Base-by-base conservation (phyloP, 2,329 filamentous ascomycete genomes). In the Eutypa lata region DNA sequence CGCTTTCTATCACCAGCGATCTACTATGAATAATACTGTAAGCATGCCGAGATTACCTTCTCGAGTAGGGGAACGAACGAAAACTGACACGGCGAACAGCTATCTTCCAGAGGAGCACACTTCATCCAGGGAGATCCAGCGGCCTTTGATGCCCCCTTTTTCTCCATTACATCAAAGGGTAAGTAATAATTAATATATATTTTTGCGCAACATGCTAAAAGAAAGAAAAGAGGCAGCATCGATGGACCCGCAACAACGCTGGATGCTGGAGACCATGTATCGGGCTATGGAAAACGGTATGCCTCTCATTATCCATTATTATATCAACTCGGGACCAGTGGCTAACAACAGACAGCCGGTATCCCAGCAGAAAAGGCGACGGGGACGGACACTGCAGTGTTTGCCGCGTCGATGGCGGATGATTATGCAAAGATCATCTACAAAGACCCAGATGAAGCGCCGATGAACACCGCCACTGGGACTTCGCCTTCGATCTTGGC, bases 391-490 rank as follows among this genome's bases (percentile, higher is more conserved):
- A 51, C 42, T 8, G 26, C 49, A 2, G 49, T 51, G 2, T 35
- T 52, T 33, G 8, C 43, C 21, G 10, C 40, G 35, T 48, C 47
- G 1, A 48, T 48, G 47, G 14, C n/a, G 7, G 28, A 37, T 42
- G 52, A 48, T 22, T 54, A 49, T 13, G 10, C 11, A 33, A 49
- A 18, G 33, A 22, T 48, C 37, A 7, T 22, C 22, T 14, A 1
- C 5, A 48, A 31, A 28, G 66, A 68, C 48, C 52, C 57, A 11
- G 63, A 68, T 13, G 56, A 56, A 5, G 60, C 62, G 28, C 65
- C 64, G 4, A 7, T 63, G 58, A 59, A 65, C 49, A 57, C 61
- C 49, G 55, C 61, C 22, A 68, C 62, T 2, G 66, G 66, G 57
- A 53, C 18, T 14, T 51, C 52, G 22, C 46, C 54, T 38, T 50